Evolutionary conservation across 73 alveolate species (phyloP), one percentile per base, ranked within the genome.

Genomic region (Urostyla sp.): DNA sequence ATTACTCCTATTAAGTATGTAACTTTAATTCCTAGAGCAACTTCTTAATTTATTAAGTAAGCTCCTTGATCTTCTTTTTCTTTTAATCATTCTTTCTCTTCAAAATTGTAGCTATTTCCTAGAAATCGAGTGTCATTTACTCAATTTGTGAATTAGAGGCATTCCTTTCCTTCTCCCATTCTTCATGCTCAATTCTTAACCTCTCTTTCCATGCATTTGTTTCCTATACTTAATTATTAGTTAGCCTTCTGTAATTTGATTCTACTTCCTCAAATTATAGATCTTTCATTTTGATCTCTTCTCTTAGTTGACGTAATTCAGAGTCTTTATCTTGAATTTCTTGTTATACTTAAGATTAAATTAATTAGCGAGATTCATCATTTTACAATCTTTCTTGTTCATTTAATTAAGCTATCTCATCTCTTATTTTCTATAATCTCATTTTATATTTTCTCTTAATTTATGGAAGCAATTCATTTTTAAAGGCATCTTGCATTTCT

Each of bases 301-400:
- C 79, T 38, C 18, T 63, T 2, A 63, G 43, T 63, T 60, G 37
- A n/a, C n/a, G n/a, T n/a, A n/a, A n/a, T n/a, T n/a, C n/a, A n/a
- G n/a, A n/a, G 31, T 63, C 59, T 40, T 63, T 63, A 21, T 63
- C 79, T 40, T 63, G 61, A n/a, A 2, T 38, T 63, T 63, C 79
- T 2, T 46, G 2, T 40, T 63, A 57, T 5, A n/a, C 8, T 26
- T 28, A 6, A n/a, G 79, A 38, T 23, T 63, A 23, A 26, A 43
- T 40, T 37, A 63, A 20, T 24, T 43, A 21, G 48, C 46, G n/a
- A 24, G 23, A 27, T 20, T 63, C 44, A 21, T 36, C 24, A 2
- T 36, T 3, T n/a, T 63, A 57, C 46, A 63, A 1, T 63, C 23
- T 63, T 48, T 63, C 44, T 21, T 63, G 31, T 7, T 63, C 79